Base-by-base conservation (phyloP, 2,329 filamentous ascomycete genomes). In the Penicillium capsulatum region DNA sequence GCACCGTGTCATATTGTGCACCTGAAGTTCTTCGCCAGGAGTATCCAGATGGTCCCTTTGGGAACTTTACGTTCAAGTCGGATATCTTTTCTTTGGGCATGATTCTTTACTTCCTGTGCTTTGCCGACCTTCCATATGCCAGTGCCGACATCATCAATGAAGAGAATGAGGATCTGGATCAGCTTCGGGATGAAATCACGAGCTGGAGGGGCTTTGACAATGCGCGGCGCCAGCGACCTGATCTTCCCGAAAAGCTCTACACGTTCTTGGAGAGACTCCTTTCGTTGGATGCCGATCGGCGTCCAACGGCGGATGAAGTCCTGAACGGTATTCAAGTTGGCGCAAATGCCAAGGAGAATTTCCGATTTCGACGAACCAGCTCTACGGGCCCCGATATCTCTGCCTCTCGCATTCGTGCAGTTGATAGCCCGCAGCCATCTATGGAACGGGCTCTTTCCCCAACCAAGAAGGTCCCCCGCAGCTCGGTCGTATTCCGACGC, bases 91-190 rank as follows among this genome's bases (percentile, higher is more conserved):
- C 90, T 1, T 72, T 98, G 0, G 92, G 92, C 34, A 96, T 98
- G 91, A 97, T 97, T 40, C 75, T 98, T 3, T 94, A 97, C 64
- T 98, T 98, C 59, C 84, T 98, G 75, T 98, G 92, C 62, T 98
- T 98, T 60, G 87, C 84, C 1, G 77, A 83, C 32, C 74, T 98
- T 8, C 92, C 92, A 0, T 98, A 97, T 59, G 74, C 69, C 16
- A 86, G 84, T 53, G 87, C 90, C 36, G 91, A 97, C 59, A 76
- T 83, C 3, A 74, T 94, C 15, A 80, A 95, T 44, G 91, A 97
- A 63, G 91, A 97, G 58, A 81, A 88, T 39, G 92, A 98, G 60
- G 89, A 97, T 50, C 74, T 96, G 4, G 89, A 96, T 53, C 73
- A 82, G 50, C 74, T 98, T 19, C 80, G 90, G 29, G 83, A 76